phyloP scores from a whole-genome alignment of 1,139 yeast genomes.

The Arxiozyma telluris region DNA sequence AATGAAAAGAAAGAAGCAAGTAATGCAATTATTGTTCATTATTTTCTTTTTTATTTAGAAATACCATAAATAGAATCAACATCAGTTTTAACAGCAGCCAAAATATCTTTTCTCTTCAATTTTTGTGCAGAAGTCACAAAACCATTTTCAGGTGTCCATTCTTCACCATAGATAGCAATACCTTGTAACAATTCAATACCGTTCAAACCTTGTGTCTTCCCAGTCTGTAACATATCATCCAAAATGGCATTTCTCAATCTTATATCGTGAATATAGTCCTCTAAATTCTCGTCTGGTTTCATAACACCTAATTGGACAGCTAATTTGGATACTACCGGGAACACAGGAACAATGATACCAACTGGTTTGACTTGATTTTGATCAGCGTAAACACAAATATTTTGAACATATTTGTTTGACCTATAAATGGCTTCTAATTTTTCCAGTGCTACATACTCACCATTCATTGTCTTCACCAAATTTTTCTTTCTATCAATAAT shows the following conservation, averaged over 20 bases:
- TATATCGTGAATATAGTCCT: constrained; percentile 47
- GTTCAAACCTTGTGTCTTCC: constrained; percentile 65
- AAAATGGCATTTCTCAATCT: constrained; percentile 49
- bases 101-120: constrained; percentile 86
- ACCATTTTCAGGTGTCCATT: constrained; percentile 98
- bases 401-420: constrained; percentile 65
- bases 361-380: constrained; percentile 78
- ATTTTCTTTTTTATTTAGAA: background rate
- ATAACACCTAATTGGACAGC: constrained; percentile 47
- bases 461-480: constrained; percentile 88
- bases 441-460: constrained; percentile 96
- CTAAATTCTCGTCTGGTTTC: constrained; percentile 42
- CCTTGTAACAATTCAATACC: constrained; percentile 85
- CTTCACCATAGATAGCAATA: constrained; percentile 71
- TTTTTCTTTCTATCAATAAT: constrained; percentile 95
- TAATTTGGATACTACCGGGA: constrained; percentile 51
- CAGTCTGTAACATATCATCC: constrained; percentile 61
- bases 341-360: constrained; percentile 82
- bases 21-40: background rate
- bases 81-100: constrained; percentile 49
- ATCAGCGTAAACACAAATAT: constrained; percentile 92
- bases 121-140: constrained; percentile 93
- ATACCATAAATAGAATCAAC: constrained; percentile 47
- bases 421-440: constrained; percentile 81
- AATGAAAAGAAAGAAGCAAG: background rate